Evolutionary conservation across 1,139 yeast genomes (phyloP).

Genomic region (Hyphopichia buzzinii): DNA sequence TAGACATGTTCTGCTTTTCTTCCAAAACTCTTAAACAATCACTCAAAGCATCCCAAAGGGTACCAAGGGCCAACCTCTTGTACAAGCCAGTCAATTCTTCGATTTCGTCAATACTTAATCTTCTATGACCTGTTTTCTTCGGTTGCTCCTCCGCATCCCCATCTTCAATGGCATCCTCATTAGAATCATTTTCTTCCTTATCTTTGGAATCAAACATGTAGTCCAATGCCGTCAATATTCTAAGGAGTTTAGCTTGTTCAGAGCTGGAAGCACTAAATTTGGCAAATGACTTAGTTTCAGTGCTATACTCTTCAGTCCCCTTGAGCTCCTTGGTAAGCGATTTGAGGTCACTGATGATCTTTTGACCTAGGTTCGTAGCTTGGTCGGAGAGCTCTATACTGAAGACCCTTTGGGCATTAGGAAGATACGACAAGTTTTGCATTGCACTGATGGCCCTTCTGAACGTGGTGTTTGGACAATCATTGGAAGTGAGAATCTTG

Average conservation of each 20-base stretch:
- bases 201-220: conserved; percentile 61
- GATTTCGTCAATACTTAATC: conserved; percentile 25
- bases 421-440: conserved; percentile 68
- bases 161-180: conserved; percentile 10
- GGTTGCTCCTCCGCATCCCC: conserved; percentile 21
- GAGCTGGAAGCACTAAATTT: conserved; percentile 81
- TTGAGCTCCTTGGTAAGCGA: conserved; percentile 48
- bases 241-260: conserved; percentile 80
- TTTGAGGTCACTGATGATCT: conserved; percentile 56
- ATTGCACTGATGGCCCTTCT: conserved; percentile 81
- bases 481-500: conserved; percentile 74
- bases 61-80: conserved; percentile 66
- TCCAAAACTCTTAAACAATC: conserved; percentile 66
- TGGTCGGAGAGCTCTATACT: conserved; percentile 65
- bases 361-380: conserved; percentile 62
- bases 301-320: conserved; percentile 38
- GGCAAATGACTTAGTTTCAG: conserved; percentile 54
- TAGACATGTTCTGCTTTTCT: conserved; percentile 45
- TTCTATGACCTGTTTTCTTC: background rate
- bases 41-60: conserved; percentile 85
- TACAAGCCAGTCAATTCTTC: conserved; percentile 61
- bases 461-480: conserved; percentile 82
- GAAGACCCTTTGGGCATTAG: conserved; percentile 63
- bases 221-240: conserved; percentile 87
- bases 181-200: conserved; percentile 12